Evolutionary conservation across 2,329 filamentous ascomycete genomes (phyloP).

Genomic region (Talaromyces sp.): DNA sequence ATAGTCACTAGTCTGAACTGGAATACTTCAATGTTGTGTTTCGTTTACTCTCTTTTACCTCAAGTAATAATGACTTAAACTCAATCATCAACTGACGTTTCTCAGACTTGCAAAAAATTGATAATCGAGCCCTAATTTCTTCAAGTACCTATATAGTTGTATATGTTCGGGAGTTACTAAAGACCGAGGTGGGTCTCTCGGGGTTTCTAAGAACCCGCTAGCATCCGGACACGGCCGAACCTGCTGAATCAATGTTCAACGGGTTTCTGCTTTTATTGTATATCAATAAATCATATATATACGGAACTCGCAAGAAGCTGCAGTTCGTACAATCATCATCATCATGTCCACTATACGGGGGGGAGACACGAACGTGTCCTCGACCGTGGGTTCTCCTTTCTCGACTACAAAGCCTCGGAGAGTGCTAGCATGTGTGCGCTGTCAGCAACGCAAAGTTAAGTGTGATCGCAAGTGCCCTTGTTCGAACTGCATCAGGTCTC

Average conservation of each 20-base stretch:
- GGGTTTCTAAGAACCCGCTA: not conserved
- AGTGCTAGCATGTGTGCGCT: slow-evolving; percentile 57
- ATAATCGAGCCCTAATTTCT: not conserved
- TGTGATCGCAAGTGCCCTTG: slow-evolving; percentile 72
- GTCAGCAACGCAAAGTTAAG: slow-evolving; percentile 71
- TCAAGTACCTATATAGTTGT: not conserved
- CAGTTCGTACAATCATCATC: not conserved
- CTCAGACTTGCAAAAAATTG: not conserved
- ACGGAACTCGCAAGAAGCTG: not conserved
- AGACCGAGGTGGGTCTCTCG: not conserved
- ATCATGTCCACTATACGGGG: not conserved
- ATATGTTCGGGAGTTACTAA: not conserved
- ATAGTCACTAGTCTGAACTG: too few relatives aligned
- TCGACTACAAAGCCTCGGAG: slow-evolving; percentile 12
- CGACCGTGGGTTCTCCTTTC: not conserved
- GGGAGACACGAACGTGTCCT: not conserved
- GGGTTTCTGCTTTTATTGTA: not conserved
- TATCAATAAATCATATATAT: not conserved
- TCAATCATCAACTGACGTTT: not conserved
- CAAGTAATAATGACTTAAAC: not conserved
- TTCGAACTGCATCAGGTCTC: slow-evolving; percentile 61
- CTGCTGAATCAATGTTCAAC: not conserved
- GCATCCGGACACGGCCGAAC: not conserved
- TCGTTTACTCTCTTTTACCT: too few relatives aligned
- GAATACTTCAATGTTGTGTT: too few relatives aligned